A percentile compares a stretch with the other conserved stretches of the same genome.
Conservation (phyloP, 495 filamentous ascomycete genomes). For the Cryomyces minteri region DNA sequence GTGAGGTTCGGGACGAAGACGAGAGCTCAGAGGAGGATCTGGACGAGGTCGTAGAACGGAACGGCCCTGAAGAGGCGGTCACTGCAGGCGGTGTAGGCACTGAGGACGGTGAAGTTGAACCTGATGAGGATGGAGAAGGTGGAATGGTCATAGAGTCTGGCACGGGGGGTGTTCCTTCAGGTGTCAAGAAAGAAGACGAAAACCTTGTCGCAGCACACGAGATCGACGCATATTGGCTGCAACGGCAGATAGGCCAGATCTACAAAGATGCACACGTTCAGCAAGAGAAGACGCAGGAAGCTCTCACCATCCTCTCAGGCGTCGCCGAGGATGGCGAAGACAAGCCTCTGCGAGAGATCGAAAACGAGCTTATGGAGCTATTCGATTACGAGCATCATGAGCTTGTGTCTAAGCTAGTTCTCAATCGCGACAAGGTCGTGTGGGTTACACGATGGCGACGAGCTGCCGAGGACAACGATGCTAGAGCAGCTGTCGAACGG, state of each 20-base stretch:
- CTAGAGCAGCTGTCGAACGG: constrained; percentile 59
- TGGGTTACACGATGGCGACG: constrained; percentile 85
- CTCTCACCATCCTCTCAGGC: constrained; percentile 62
- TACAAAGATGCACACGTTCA: constrained; percentile 83
- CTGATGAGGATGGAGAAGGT: constrained; percentile 21
- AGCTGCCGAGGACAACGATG: constrained; percentile 63
- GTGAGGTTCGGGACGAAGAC: constrained; percentile 67
- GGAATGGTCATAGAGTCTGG: constrained; percentile 69
- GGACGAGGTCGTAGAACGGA: constrained; percentile 19
- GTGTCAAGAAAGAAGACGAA: constrained; percentile 30
- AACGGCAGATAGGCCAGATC: constrained; percentile 72
- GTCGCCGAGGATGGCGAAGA: constrained; percentile 60
- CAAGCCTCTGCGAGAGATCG: constrained; percentile 71
- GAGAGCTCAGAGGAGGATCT: constrained; percentile 54
- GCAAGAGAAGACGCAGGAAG: constrained; percentile 69
- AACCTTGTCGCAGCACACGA: constrained; percentile 58
- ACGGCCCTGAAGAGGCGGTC: constrained; percentile 16
- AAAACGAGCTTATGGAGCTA: constrained; percentile 95
- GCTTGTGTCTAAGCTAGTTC: constrained; percentile 78
- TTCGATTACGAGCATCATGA: constrained; percentile 96
- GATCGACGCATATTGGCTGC: constrained; percentile 95
- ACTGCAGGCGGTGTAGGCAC: constrained; percentile 33
- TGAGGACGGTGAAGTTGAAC: constrained; percentile 28
- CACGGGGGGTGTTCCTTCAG: constrained; percentile 20
- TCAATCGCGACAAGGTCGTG: constrained; percentile 78